Evolutionary conservation across 2,329 filamentous ascomycete species (phyloP), one percentile per base, ranked within the genome.

Genomic region (Fusarium buxicola): DNA sequence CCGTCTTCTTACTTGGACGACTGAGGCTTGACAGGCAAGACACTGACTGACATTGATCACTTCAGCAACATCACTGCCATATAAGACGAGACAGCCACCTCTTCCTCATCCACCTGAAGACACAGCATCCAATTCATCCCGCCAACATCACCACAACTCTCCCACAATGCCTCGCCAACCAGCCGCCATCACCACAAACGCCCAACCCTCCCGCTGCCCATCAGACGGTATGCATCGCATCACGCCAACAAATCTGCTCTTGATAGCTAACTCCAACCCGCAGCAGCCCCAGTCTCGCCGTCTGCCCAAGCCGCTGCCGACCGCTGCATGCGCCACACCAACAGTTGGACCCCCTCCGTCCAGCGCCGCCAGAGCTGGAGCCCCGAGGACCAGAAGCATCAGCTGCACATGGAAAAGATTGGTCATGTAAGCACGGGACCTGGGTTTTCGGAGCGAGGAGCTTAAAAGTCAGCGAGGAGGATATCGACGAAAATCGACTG

Each of bases 381-480:
- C 68, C 75, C 77, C 31, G 81, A 87, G 73, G 84, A 85, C 69
- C 78, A 79, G 72, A 85, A 84, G 72, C 83, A 80, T 60, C 74
- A 74, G 50, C 67, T 83, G 73, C 82, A 84, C 66, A 81, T 84
- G 81, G 74, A 72, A 41, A 74, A 70, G 52, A 75, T 81, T 27
- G 72, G 69, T 3, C 69, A 68, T 30, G 74, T 75, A 54, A 68
- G 74, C 68, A 71, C 73, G 2, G 75, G 74, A 2, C 74, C 76
- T 8, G 80, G 81, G 0, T 83, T 83, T 54, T 78, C 73, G 28
- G 80, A 83, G 75, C 65, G 73, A 30, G 43, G 56, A 7, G 27
- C 45, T 25, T 56, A 38, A 15, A 38, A 15, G 15, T 5, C 2
- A 5, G 16, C 2, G 7, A 4, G 24, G 4, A 31, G 21, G 18